phyloP scores from a whole-genome alignment of 2,329 filamentous ascomycete genomes.

The Trichoderma gracile region DNA sequence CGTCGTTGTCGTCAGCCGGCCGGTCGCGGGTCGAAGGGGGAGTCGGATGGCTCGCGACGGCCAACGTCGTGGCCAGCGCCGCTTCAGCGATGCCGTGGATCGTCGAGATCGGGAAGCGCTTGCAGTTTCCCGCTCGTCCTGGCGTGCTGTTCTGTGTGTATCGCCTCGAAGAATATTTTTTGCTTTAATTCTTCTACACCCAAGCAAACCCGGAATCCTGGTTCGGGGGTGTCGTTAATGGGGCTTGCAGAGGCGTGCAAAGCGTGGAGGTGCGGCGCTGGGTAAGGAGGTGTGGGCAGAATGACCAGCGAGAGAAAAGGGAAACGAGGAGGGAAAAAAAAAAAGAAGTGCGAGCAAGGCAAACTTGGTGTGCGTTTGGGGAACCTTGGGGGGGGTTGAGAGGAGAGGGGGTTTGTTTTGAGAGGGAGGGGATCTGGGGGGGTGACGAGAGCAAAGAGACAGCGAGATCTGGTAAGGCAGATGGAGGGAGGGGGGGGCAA shows the following conservation, averaged over 20 bases:
- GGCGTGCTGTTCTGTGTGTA: constrained; percentile 13
- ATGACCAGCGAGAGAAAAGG: constrained; percentile 12
- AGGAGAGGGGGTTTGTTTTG: constrained; percentile 23
- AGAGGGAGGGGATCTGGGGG: constrained; percentile 21
- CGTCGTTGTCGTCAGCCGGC: constrained; percentile 19
- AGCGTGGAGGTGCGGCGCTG: constrained; percentile 32
- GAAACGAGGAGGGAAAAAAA: constrained; percentile 29
- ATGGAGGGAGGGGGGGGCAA: constrained; percentile 13
- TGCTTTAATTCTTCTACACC: no score
- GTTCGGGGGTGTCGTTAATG: constrained; percentile 47
- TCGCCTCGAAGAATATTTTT: no score
- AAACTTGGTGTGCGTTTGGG: constrained; percentile 32
- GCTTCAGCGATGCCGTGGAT: not conserved
- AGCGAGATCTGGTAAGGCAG: constrained; percentile 19
- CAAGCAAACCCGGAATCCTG: constrained; percentile 35
- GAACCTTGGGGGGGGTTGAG: constrained; percentile 24
- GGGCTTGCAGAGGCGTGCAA: constrained; percentile 44
- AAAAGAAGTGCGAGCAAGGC: constrained; percentile 30
- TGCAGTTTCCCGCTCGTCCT: constrained; percentile 6
- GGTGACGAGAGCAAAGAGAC: constrained; percentile 1
- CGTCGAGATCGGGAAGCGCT: no score
- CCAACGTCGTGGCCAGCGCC: constrained; percentile 1
- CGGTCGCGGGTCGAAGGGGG: constrained; percentile 14
- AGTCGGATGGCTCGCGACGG: constrained; percentile 14
- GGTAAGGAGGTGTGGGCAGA: constrained; percentile 41